A percentile compares a stretch with the other conserved stretches of the same genome.
phyloP scores from a whole-genome alignment of 106 monocot genomes.

The Dactylorhiza incarnata region DNA sequence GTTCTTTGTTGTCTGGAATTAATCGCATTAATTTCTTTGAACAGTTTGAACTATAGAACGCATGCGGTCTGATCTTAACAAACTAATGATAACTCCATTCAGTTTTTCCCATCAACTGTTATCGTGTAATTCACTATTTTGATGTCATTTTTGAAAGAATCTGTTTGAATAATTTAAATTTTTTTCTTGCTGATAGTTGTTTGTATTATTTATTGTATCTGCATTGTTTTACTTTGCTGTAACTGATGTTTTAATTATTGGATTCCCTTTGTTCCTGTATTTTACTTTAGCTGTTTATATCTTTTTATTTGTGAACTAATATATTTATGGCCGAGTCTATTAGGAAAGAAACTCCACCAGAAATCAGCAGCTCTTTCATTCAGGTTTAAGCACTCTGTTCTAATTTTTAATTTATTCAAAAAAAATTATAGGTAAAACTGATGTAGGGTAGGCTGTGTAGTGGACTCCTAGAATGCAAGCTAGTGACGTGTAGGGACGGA shows the following conservation, averaged over 20 bases:
- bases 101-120: too few species aligned
- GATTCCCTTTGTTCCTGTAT: not conserved
- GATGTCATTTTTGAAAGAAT: not conserved
- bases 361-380: not conserved
- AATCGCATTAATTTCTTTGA: not conserved
- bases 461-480: too few species aligned
- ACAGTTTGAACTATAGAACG: not conserved
- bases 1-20: not conserved
- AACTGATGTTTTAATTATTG: not conserved
- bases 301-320: not conserved
- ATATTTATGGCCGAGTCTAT: not conserved
- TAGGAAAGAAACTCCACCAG: not conserved
- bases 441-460: too few species aligned
- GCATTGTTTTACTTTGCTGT: not conserved
- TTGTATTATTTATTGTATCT: not conserved
- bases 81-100: too few species aligned
- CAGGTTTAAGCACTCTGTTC: not conserved
- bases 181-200: not conserved
- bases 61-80: too few species aligned
- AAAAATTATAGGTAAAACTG: not conserved
- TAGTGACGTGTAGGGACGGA: too few species aligned
- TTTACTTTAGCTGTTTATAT: not conserved
- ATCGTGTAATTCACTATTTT: not conserved
- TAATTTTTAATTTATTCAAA: not conserved
- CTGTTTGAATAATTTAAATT: not conserved